These are phyloP conservation scores for Aegilops tauschii DNA, from an alignment of 176 grass and related monocot genomes.

Conservation along the genomic window DNA sequence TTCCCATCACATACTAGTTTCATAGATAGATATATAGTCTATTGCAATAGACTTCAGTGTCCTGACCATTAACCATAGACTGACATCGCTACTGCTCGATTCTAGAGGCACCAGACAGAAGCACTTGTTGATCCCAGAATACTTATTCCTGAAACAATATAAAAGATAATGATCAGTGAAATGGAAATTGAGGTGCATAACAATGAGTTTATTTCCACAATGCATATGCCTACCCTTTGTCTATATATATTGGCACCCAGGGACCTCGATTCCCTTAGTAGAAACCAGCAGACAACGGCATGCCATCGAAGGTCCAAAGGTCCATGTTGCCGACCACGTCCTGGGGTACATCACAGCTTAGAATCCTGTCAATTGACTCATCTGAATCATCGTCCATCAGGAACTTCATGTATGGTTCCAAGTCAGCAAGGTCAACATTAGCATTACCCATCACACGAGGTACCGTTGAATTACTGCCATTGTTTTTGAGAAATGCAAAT, in stretches of 20 bases:
- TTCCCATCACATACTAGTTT: neutral
- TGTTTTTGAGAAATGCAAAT: slow-evolving; percentile 28
- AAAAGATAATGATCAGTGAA: neutral
- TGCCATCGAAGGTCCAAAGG: slow-evolving; percentile 83
- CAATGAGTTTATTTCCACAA: neutral
- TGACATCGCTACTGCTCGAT: neutral
- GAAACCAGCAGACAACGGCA: slow-evolving; percentile 35
- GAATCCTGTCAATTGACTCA: slow-evolving; percentile 47
- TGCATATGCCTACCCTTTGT: slow-evolving; percentile 22
- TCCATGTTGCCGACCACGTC: slow-evolving; percentile 43
- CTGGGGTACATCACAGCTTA: slow-evolving; percentile 42
- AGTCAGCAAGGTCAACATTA: slow-evolving; percentile 30
- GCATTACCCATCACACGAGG: slow-evolving; percentile 25
- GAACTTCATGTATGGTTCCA: slow-evolving; percentile 71
- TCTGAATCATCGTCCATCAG: slow-evolving; percentile 52
- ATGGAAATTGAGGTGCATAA: neutral
- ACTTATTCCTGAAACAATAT: slow-evolving; percentile 45
- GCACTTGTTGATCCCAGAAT: slow-evolving; percentile 29
- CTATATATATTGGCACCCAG: slow-evolving; percentile 36
- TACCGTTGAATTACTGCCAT: neutral
- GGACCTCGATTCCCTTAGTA: neutral
- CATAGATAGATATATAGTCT: neutral
- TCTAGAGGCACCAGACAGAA: neutral
- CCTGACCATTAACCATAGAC: slow-evolving; percentile 11
- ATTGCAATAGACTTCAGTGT: neutral